phyloP scores from a whole-genome alignment of 2,329 filamentous ascomycete species.

The Peltaster fructicola region DNA sequence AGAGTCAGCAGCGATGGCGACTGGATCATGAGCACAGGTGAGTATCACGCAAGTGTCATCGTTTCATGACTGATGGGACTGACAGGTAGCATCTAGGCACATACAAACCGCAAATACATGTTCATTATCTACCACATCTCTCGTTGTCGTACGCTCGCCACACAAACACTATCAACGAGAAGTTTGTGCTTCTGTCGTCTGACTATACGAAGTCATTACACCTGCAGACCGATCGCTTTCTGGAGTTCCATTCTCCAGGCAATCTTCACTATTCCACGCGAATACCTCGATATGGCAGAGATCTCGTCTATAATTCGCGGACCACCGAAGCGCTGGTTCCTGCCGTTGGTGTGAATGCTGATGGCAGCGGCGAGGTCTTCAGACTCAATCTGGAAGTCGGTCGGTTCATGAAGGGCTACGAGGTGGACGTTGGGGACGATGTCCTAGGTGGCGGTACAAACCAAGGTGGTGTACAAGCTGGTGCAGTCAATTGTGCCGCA shows the following conservation, averaged over 20 bases:
- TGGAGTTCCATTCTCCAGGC: constrained; percentile 83
- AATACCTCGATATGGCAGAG: constrained; percentile 80
- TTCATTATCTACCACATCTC: constrained; percentile 84
- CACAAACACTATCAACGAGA: constrained; percentile 79
- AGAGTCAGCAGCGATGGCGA: constrained; percentile 86
- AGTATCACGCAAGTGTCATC: too few relatives aligned
- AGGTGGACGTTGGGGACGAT: constrained; percentile 76
- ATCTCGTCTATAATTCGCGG: constrained; percentile 66
- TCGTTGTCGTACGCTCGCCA: constrained; percentile 88
- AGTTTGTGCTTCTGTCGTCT: constrained; percentile 69
- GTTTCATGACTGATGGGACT: constrained; percentile 8
- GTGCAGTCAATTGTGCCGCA: constrained; percentile 72
- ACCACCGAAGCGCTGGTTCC: constrained; percentile 76
- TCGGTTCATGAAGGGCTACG: constrained; percentile 85
- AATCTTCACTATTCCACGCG: constrained; percentile 81
- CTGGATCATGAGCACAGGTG: constrained; percentile 90
- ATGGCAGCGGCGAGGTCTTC: constrained; percentile 83
- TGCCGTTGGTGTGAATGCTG: constrained; percentile 67
- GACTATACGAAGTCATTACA: constrained; percentile 94
- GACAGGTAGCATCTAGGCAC: constrained; percentile 39
- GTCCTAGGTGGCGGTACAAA: constrained; percentile 52
- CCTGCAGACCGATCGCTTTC: constrained; percentile 72
- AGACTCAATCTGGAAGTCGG: constrained; percentile 81
- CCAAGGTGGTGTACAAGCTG: constrained; percentile 72
- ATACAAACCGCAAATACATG: constrained; percentile 72